Evolutionary conservation across 257 asterid species (phyloP), one percentile per base, ranked within the genome.

Genomic region (Primulina eburnea): DNA sequence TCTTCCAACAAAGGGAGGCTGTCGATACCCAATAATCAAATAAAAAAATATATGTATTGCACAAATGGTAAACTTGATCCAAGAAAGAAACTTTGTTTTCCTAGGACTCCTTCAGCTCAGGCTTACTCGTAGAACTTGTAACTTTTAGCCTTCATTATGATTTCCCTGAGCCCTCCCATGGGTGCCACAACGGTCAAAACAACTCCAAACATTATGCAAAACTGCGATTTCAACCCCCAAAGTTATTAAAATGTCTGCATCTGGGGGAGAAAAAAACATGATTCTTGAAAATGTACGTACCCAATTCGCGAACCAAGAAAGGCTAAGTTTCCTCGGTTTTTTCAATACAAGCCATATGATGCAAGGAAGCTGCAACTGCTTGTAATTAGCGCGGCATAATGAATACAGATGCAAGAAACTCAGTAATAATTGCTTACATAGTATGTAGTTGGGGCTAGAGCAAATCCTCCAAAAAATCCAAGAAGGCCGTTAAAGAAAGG

Each of bases 401-500:
- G n/a, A 2, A 24, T 38, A 6, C 7, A 18, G 8, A 64, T 37
- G 17, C 34, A 34, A 6, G 16, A 28, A 38, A 34, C 33, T 17
- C 57, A 6, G 12, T 7, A 20, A 30, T 1, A 37, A 32, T 43
- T 60, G 55, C 86, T 79, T 82, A 82, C 86, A 47, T 79, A 82
- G 68, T 82, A 82, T 4, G 86, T 82, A 9, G 86, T 82, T 57
- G 86, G 86, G 1, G 84, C 86, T 10, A 82, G 72, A 14, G 77
- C 82, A 74, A 82, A 79, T 60, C 86, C 86, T 53, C 84, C 86
- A 6, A 82, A 76, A 66, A 79, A 82, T 33, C 65, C 69, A 35
- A 82, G 84, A 60, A 82, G 86, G 24, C 78, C 86, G 18, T 75
- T 71, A 17, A 82, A 82, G 80, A 82, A 82, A 52, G 86, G 86